Conservation (phyloP, 2,329 filamentous ascomycete species). For the Dothistroma pini region DNA sequence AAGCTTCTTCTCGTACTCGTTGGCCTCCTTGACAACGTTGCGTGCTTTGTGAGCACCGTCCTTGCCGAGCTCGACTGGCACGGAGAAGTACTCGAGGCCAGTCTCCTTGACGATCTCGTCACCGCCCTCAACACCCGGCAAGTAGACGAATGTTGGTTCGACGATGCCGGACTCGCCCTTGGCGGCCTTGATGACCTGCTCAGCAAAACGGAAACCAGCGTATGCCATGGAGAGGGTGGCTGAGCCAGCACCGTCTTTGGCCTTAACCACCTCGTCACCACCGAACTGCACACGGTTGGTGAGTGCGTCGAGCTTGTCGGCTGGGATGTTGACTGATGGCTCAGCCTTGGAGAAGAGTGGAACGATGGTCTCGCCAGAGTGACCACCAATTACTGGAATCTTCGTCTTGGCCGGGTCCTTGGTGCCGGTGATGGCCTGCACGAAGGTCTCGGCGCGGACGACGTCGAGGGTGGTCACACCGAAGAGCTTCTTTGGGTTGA, state of each 20-base stretch:
- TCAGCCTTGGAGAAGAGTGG: constrained; percentile 91
- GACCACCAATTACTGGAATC: constrained; percentile 91
- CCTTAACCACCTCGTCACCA: constrained; percentile 94
- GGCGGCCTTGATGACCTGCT: constrained; percentile 84
- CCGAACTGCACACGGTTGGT: constrained; percentile 96
- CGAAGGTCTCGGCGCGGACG: constrained; percentile 96
- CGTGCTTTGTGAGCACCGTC: constrained; percentile 80
- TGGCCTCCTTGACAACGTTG: constrained; percentile 73
- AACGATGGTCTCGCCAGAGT: constrained; percentile 98
- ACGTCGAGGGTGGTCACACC: constrained; percentile 99
- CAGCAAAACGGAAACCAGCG: constrained; percentile 92
- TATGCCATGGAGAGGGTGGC: constrained; percentile 94
- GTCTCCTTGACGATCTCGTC: constrained; percentile 79
- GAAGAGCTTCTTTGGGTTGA: constrained; percentile 93
- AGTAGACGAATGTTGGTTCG: constrained; percentile 94
- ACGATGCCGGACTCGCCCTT: constrained; percentile 90
- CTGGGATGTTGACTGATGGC: constrained; percentile 74
- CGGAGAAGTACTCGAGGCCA: constrained; percentile 85
- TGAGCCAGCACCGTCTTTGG: constrained; percentile 86
- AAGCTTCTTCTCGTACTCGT: constrained; percentile 84
- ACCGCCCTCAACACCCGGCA: constrained; percentile 83
- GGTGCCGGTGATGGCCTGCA: constrained; percentile 78
- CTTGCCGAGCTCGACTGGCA: constrained; percentile 82
- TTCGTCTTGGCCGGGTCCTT: constrained; percentile 76
- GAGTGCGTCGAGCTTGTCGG: constrained; percentile 84